Conservation (phyloP, 1,284 basidiomycete genomes). For the Inonotus hispidus region DNA sequence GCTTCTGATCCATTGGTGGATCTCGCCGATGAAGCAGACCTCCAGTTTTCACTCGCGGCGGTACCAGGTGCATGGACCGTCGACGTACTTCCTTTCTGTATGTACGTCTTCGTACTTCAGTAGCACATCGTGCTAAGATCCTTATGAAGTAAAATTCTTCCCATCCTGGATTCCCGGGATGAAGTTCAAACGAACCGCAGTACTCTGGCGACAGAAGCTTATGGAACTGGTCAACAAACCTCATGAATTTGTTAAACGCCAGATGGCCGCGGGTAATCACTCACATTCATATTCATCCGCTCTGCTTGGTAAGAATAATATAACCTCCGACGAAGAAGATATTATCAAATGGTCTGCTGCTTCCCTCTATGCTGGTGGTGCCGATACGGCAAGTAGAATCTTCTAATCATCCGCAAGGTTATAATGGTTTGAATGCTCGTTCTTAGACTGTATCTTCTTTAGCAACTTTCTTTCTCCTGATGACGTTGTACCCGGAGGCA, state of each 20-base stretch:
- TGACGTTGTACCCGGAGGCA: conserved; percentile 34
- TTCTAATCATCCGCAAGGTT: not conserved
- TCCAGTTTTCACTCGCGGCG: conserved; percentile 20
- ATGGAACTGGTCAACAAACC: conserved; percentile 32
- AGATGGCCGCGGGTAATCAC: conserved; percentile 38
- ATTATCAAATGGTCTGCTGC: conserved; percentile 35
- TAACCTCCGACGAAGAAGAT: conserved; percentile 28
- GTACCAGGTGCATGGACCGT: conserved; percentile 30
- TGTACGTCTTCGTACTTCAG: conserved; percentile 12
- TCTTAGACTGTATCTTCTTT: conserved; percentile 1
- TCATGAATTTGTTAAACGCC: conserved; percentile 34
- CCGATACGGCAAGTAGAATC: conserved; percentile 2
- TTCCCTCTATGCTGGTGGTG: conserved; percentile 23
- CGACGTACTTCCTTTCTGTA: conserved; percentile 30
- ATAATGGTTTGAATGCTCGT: not conserved
- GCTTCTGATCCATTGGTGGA: conserved; percentile 25
- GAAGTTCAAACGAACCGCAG: conserved; percentile 38
- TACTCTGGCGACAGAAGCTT: conserved; percentile 30
- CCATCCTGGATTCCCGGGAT: conserved; percentile 48
- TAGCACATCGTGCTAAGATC: not conserved
- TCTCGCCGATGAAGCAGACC: conserved; percentile 22
- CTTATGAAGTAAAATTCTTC: conserved; percentile 33
- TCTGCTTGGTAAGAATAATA: conserved; percentile 29
- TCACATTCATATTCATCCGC: conserved; percentile 34
- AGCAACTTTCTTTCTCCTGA: conserved; percentile 34